Conservation (phyloP, 2,329 filamentous ascomycete species). For the Trichoderma brevicompactum region DNA sequence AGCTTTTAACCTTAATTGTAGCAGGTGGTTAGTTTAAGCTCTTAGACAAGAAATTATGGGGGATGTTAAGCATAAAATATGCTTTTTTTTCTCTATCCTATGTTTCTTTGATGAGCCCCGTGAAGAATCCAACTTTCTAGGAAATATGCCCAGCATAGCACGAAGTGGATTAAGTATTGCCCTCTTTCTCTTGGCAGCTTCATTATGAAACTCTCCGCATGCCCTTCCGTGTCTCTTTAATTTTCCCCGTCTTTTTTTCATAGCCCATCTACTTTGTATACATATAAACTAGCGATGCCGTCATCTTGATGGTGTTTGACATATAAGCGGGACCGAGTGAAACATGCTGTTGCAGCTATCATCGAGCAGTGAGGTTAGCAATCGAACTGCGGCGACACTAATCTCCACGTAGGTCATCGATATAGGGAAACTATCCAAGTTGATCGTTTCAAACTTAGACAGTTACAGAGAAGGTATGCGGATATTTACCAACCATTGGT, state of each 20-base stretch:
- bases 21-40: neutral
- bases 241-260: neutral
- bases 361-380: neutral
- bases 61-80: neutral
- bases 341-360: neutral
- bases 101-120: neutral
- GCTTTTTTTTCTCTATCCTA: neutral
- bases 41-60: neutral
- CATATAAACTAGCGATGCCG: neutral
- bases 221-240: neutral
- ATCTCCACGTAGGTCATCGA: neutral
- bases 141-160: neutral
- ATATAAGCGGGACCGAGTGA: neutral
- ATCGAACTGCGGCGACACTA: neutral
- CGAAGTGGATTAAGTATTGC: neutral
- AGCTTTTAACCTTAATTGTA: neutral
- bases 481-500: neutral
- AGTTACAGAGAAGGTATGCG: slow-evolving; percentile 1
- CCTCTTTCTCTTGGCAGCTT: neutral
- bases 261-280: neutral
- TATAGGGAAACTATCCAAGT: neutral
- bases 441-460: slow-evolving; percentile 3
- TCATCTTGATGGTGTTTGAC: neutral
- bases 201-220: neutral
- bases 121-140: neutral